These are phyloP conservation scores for Fusarium sororula DNA, from an alignment of 2,329 filamentous ascomycete genomes.

Conservation along the genomic window DNA sequence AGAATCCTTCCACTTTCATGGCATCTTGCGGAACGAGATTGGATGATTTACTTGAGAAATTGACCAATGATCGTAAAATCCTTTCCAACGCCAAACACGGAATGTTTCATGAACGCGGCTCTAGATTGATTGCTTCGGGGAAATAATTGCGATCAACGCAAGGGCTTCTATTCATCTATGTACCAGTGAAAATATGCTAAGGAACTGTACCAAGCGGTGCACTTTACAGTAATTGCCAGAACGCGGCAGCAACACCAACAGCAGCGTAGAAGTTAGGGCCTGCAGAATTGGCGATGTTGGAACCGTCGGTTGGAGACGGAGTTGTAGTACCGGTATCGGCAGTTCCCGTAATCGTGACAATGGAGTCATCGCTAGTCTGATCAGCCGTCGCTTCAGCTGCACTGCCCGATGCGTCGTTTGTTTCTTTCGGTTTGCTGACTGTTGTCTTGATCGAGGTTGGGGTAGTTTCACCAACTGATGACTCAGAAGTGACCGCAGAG, in stretches of 20 bases:
- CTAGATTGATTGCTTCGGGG: neutral
- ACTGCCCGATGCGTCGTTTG: neutral
- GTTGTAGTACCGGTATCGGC: neutral
- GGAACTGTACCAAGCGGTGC: neutral
- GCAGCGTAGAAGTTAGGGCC: neutral
- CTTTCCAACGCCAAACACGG: neutral
- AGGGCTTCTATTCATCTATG: neutral
- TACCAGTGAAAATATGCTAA: neutral
- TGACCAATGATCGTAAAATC: neutral
- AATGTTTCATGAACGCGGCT: neutral
- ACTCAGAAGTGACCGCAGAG: neutral
- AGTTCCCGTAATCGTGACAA: neutral
- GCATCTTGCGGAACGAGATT: neutral
- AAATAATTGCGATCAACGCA: neutral
- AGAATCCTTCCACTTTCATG: neutral
- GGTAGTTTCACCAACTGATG: neutral
- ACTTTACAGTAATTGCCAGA: slow-evolving; percentile 21
- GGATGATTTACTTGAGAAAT: neutral
- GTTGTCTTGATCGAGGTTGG: neutral
- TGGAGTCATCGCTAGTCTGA: neutral
- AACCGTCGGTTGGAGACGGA: neutral
- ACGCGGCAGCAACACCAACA: neutral
- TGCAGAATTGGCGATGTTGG: neutral
- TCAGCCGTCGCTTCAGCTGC: neutral
- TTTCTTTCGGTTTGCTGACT: slow-evolving; percentile 1